Evolutionary conservation across 129 eudicot genomes (phyloP).

Genomic region (Oenanthe sinensis): DNA sequence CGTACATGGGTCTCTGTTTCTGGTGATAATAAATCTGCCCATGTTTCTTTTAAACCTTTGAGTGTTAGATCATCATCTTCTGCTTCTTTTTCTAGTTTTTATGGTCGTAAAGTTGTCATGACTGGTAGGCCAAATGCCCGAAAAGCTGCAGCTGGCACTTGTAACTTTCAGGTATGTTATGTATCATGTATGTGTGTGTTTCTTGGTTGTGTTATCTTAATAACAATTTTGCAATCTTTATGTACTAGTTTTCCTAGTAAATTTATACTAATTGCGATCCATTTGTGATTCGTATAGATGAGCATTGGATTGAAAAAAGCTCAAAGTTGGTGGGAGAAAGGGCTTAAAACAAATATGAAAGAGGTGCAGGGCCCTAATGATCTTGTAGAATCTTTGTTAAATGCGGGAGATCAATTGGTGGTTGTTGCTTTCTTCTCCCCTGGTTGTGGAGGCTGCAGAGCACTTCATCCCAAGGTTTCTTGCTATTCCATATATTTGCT

Average conservation of each 20-base stretch:
- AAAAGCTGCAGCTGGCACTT: not conserved
- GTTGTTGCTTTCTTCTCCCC: conserved; percentile 6
- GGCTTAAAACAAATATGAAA: not conserved
- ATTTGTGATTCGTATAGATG: not conserved
- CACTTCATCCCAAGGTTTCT: conserved; percentile 9
- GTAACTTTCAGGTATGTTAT: not conserved
- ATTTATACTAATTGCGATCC: not conserved
- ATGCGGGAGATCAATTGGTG: not conserved
- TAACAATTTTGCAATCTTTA: not conserved
- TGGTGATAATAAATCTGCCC: not conserved
- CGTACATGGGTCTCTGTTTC: conserved; percentile 4
- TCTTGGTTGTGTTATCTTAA: not conserved
- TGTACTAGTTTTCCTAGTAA: too few relatives aligned
- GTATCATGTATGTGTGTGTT: too few relatives aligned
- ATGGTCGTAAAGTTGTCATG: not conserved
- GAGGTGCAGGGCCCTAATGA: not conserved
- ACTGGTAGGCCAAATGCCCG: not conserved
- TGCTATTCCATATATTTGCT: not conserved
- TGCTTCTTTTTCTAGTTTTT: not conserved
- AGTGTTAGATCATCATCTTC: not conserved
- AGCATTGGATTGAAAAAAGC: not conserved
- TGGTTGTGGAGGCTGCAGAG: conserved; percentile 12
- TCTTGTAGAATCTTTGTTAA: not conserved
- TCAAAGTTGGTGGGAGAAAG: conserved; percentile 5
- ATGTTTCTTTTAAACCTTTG: not conserved